Conservation (phyloP, 1,284 basidiomycete genomes). For the Grifola frondosa region DNA sequence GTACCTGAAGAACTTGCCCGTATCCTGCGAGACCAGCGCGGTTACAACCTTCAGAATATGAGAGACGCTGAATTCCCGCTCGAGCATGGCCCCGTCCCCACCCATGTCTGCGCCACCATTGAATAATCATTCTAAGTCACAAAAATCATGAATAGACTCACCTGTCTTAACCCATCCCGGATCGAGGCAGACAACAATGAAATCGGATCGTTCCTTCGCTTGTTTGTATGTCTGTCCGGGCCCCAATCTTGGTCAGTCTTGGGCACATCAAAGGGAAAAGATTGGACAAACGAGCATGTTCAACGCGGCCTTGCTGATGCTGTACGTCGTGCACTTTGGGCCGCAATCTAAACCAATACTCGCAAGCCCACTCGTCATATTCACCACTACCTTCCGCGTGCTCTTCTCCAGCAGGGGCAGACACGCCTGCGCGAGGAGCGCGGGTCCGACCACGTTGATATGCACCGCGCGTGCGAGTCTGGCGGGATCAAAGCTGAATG, state of each 20-base stretch:
- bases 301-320: constrained; percentile 30
- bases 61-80: constrained; percentile 29
- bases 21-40: constrained; percentile 22
- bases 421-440: constrained; percentile 31
- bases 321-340: constrained; percentile 26
- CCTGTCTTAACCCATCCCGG: constrained; percentile 36
- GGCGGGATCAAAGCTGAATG: constrained; percentile 24
- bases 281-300: constrained; percentile 31
- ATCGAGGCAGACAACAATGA: constrained; percentile 26
- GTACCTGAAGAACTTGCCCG: constrained; percentile 34
- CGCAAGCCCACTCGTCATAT: constrained; percentile 32
- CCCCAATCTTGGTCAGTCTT: not conserved
- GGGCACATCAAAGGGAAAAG: not conserved
- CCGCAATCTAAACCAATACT: constrained; percentile 31
- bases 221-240: constrained; percentile 33
- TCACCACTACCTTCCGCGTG: constrained; percentile 35
- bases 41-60: constrained; percentile 28
- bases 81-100: constrained; percentile 31
- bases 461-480: constrained; percentile 23
- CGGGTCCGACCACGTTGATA: constrained; percentile 36
- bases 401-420: constrained; percentile 34
- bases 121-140: too few relatives aligned
- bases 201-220: constrained; percentile 24
- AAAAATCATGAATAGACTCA: constrained; percentile 14
- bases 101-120: constrained; percentile 38